Conservation (phyloP, 345 rosid species). For the Boechera stricta region DNA sequence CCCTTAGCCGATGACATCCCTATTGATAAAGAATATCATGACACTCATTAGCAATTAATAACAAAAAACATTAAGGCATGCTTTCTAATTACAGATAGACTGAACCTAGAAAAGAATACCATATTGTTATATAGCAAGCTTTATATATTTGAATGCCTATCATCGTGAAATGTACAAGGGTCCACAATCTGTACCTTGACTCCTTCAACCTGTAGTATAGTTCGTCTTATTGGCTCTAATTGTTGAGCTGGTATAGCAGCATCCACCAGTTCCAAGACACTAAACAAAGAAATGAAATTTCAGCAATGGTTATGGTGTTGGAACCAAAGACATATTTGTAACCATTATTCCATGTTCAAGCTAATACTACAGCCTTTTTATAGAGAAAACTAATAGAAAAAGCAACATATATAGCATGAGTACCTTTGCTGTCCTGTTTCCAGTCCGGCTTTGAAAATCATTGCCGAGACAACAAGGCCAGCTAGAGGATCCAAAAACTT, state of each 20-base stretch:
- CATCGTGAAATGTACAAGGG: slow-evolving; percentile 32
- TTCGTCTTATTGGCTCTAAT: slow-evolving; percentile 68
- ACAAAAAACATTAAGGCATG: slow-evolving; percentile 18
- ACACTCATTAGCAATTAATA: slow-evolving; percentile 16
- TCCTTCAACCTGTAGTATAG: slow-evolving; percentile 80
- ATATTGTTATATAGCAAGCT: slow-evolving; percentile 18
- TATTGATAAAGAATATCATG: slow-evolving; percentile 40
- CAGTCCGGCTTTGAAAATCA: slow-evolving; percentile 83
- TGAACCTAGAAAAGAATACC: background rate
- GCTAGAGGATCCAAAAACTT: slow-evolving; percentile 92
- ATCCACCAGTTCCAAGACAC: slow-evolving; percentile 94
- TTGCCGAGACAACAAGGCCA: slow-evolving; percentile 86
- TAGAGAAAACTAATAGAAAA: slow-evolving; percentile 14
- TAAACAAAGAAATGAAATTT: slow-evolving; percentile 45
- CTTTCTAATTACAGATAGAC: slow-evolving; percentile 23
- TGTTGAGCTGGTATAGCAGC: slow-evolving; percentile 83
- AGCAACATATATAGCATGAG: slow-evolving; percentile 12
- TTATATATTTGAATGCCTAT: slow-evolving; percentile 5
- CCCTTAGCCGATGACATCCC: slow-evolving; percentile 97
- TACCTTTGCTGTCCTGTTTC: slow-evolving; percentile 93
- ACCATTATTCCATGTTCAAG: slow-evolving; percentile 18
- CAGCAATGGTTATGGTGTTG: slow-evolving; percentile 30
- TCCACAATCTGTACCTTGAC: slow-evolving; percentile 62
- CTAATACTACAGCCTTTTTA: slow-evolving; percentile 8
- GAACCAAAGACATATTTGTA: slow-evolving; percentile 14